Evolutionary conservation across 208 protist species (phyloP), one percentile per base, ranked within the genome.

Genomic region (Endotrypanum monterogeii): DNA sequence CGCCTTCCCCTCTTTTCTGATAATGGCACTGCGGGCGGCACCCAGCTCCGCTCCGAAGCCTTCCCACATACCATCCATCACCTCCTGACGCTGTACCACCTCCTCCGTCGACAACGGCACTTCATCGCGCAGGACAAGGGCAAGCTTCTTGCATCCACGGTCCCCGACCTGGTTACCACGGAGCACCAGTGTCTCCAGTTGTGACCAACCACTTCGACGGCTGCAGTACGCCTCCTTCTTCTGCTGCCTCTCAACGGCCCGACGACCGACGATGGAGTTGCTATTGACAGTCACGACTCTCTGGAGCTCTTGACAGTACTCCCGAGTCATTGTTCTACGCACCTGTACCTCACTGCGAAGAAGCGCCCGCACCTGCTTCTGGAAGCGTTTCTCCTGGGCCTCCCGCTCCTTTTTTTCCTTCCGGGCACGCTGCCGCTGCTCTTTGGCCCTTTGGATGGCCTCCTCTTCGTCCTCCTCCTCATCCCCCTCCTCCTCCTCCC

Each of bases 171-270:
- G 74, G 73, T 95, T 97, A 16, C 88, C 88, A 25, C 87, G 83
- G 75, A 97, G 63, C 14, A 80, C 44, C n/a, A 97, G 66, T 35
- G 73, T 71, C 61, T 91, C 78, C 32, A 97, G 51, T 50, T 78
- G 90, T 25, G 89, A 93, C 93, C 93, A 97, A 9, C 93, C 93
- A 67, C 88, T 93, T 20, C 89, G 87, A 16, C 88, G 84, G 37
- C 79, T 65, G 71, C 90, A 93, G 66, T 86, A 90, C 52, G 74
- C 76, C 54, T 88, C 87, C 32, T 87, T 85, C n/a, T 39, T 66
- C 23, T 78, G 48, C 44, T 83, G 83, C 61, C 85, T 80, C 72
- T 95, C 91, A 44, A 46, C 37, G 39, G 60, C 16, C 28, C 57
- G 56, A n/a, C 61, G n/a, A 32, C 55, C 48, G 32, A 52, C 68